phyloP scores from a whole-genome alignment of 1,139 yeast genomes.

The Debaryomyces coudertii region DNA sequence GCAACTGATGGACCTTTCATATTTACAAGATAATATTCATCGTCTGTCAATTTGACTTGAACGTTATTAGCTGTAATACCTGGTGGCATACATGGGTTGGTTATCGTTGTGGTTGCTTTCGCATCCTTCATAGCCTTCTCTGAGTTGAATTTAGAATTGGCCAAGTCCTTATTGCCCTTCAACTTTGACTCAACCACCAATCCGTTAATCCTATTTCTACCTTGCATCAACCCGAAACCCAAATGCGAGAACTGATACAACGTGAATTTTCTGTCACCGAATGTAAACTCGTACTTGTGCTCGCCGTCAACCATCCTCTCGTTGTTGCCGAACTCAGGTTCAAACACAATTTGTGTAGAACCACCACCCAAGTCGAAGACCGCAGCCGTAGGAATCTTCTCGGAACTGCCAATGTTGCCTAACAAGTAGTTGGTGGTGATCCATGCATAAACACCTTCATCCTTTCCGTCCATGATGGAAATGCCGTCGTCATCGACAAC shows the following conservation, averaged over 20 bases:
- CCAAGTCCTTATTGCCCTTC: slow-evolving; percentile 31
- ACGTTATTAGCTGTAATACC: slow-evolving; percentile 58
- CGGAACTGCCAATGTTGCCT: slow-evolving; percentile 84
- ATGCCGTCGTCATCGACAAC: slow-evolving; percentile 85
- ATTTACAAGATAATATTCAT: slow-evolving; percentile 59
- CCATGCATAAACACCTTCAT: slow-evolving; percentile 99
- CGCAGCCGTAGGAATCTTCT: slow-evolving; percentile 83
- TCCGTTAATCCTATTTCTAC: slow-evolving; percentile 78
- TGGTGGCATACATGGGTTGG: slow-evolving; percentile 89
- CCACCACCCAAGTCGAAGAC: slow-evolving; percentile 99
- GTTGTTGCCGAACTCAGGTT: slow-evolving; percentile 69
- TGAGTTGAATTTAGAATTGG: slow-evolving; percentile 32
- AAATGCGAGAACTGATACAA: slow-evolving; percentile 93
- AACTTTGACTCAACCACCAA: slow-evolving; percentile 56
- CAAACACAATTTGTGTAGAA: slow-evolving; percentile 96
- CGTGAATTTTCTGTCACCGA: slow-evolving; percentile 80
- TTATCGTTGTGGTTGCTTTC: slow-evolving; percentile 45
- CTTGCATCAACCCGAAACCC: slow-evolving; percentile 95
- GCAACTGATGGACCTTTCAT: slow-evolving; percentile 69
- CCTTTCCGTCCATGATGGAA: slow-evolving; percentile 91
- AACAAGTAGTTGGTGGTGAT: slow-evolving; percentile 89
- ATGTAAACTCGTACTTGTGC: slow-evolving; percentile 76
- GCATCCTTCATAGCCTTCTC: slow-evolving; percentile 45
- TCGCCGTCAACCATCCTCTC: slow-evolving; percentile 81
- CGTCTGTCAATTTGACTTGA: slow-evolving; percentile 54